These are phyloP conservation scores for Breynia disticha DNA, from an alignment of 441 rosid species.

Conservation along the genomic window DNA sequence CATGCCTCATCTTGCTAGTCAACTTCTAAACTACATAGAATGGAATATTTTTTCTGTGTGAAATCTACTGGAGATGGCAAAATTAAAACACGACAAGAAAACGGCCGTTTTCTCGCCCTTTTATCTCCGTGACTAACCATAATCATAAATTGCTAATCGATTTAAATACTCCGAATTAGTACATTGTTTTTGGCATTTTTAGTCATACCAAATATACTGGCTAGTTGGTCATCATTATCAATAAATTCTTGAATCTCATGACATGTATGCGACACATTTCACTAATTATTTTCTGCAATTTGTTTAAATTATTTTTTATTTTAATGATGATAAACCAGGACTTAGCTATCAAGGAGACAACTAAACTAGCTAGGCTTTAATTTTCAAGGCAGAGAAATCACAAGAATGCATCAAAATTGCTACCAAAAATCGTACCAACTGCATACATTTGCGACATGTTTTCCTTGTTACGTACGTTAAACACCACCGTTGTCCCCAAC, in stretches of 20 bases:
- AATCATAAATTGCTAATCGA: too few species aligned
- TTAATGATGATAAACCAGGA: background rate
- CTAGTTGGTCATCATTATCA: constrained; percentile 3
- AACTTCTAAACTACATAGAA: too few species aligned
- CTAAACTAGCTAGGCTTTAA: constrained; percentile 7
- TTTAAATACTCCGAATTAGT: too few species aligned
- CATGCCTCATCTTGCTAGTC: too few species aligned
- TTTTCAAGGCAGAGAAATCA: constrained; percentile 11
- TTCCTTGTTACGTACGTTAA: constrained; percentile 14
- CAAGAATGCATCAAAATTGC: constrained; percentile 34
- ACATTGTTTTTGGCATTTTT: background rate
- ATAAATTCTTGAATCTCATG: background rate
- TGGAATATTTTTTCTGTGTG: too few species aligned
- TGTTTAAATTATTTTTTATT: constrained; percentile 4
- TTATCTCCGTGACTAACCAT: too few species aligned
- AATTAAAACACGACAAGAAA: too few species aligned
- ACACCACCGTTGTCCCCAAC: constrained; percentile 20
- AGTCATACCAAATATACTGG: background rate
- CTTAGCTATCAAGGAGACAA: background rate
- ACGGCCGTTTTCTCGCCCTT: too few species aligned
- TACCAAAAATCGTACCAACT: constrained; percentile 11
- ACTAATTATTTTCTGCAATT: background rate
- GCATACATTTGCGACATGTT: constrained; percentile 7
- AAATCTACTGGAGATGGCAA: too few species aligned
- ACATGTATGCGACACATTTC: background rate